These are phyloP conservation scores for Kwoniella bestiolae DNA, from an alignment of 768 basidiomycete genomes.

Conservation along the genomic window DNA sequence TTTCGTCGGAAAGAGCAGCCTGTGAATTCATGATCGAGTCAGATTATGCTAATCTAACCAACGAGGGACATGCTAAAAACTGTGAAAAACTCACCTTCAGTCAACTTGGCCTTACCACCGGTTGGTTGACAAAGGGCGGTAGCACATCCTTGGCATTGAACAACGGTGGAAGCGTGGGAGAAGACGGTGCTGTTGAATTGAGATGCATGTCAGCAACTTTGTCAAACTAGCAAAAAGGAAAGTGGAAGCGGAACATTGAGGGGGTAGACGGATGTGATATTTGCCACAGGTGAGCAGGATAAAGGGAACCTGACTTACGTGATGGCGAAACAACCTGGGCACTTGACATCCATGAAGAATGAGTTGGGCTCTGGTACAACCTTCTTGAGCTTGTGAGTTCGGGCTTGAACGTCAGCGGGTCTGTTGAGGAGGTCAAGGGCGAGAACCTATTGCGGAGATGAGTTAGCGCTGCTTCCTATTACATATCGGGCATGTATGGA, in stretches of 20 bases:
- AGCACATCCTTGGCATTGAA: conserved; percentile 88
- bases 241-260: no score
- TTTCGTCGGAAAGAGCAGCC: conserved; percentile 98
- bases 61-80: no score
- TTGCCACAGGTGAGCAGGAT: not conserved
- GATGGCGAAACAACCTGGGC: conserved; percentile 68
- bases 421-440: conserved; percentile 98
- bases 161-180: conserved; percentile 98
- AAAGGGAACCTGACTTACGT: conserved; percentile 49
- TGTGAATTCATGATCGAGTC: no score
- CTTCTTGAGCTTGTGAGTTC: conserved; percentile 98
- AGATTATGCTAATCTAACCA: no score
- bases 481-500: not conserved
- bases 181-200: conserved; percentile 87
- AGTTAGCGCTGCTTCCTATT: not conserved
- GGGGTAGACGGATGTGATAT: not conserved
- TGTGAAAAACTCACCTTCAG: conserved; percentile 82
- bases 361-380: conserved; percentile 98
- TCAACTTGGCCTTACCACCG: conserved; percentile 95
- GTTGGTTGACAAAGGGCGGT: conserved; percentile 97
- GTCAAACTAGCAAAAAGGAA: not conserved
- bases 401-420: conserved; percentile 79
- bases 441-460: conserved; percentile 69
- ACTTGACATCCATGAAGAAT: conserved; percentile 99
- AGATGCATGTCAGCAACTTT: not conserved